Conservation (phyloP, 2,329 filamentous ascomycete species). For the Phialophora macrospora region DNA sequence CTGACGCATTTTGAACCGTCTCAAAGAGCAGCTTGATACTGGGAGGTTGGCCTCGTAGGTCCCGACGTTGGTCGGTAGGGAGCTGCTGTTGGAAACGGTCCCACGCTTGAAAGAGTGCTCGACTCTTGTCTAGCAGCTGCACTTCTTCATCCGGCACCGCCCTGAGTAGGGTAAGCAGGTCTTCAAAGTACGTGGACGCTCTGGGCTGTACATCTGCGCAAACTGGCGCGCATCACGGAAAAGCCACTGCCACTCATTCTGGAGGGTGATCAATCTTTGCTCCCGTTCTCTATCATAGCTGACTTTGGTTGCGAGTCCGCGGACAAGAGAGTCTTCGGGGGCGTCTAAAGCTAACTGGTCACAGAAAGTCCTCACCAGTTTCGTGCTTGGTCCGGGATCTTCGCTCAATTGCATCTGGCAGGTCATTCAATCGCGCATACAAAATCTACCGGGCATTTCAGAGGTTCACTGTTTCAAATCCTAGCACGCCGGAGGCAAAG, state of each 20-base stretch:
- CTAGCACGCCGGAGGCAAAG: neutral
- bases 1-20: neutral
- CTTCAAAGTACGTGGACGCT: neutral
- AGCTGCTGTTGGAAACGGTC: neutral
- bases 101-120: neutral
- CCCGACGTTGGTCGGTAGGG: neutral
- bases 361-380: constrained; percentile 1
- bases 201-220: neutral
- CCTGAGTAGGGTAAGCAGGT: neutral
- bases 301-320: constrained; percentile 3
- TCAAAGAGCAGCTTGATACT: neutral
- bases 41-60: neutral
- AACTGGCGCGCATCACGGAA: neutral
- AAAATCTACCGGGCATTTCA: neutral
- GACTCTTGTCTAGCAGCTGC: neutral
- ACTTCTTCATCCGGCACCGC: neutral
- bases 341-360: neutral
- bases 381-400: neutral
- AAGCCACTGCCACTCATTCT: neutral
- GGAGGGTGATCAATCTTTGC: neutral
- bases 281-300: neutral
- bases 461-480: neutral
- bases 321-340: constrained; percentile 1
- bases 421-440: neutral
- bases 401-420: neutral